These are phyloP conservation scores for Sugiyamaella neomexicana DNA, from an alignment of 1,139 yeast genomes.

Conservation along the genomic window DNA sequence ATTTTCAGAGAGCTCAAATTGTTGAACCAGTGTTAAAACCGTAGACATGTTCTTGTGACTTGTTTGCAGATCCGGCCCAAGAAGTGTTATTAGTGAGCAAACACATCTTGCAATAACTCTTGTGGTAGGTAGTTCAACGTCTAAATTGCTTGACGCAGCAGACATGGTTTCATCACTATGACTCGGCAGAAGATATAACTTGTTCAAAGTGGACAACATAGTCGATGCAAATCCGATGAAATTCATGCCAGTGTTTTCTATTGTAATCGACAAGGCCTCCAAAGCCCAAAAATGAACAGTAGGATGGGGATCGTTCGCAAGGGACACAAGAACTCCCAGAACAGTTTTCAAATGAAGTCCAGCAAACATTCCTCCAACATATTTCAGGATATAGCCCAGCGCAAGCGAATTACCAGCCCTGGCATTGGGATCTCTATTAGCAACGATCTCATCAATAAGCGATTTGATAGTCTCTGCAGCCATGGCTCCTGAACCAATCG, in stretches of 20 bases:
- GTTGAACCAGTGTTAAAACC: constrained; percentile 36
- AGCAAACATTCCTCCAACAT: constrained; percentile 47
- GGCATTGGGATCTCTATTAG: constrained; percentile 57
- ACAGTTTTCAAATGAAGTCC: constrained; percentile 46
- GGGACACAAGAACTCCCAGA: constrained; percentile 57
- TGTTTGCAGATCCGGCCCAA: constrained; percentile 54
- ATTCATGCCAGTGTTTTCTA: constrained; percentile 57
- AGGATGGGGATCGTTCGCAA: constrained; percentile 82
- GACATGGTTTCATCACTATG: constrained; percentile 54
- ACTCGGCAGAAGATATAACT: constrained; percentile 51
- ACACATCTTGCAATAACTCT: constrained; percentile 46
- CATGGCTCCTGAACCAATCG: constrained; percentile 45
- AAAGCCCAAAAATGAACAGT: constrained; percentile 73
- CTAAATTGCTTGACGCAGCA: constrained; percentile 50
- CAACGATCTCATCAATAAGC: constrained; percentile 62
- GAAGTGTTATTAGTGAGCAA: constrained; percentile 46
- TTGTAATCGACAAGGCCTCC: constrained; percentile 55
- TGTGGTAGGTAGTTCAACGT: constrained; percentile 46
- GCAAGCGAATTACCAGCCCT: constrained; percentile 66
- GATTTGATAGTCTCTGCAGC: constrained; percentile 53
- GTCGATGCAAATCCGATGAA: constrained; percentile 46
- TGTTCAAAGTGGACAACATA: constrained; percentile 50
- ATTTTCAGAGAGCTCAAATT: constrained; percentile 33
- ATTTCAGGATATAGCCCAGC: constrained; percentile 59
- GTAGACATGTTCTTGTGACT: constrained; percentile 27